Percentiles rank a stretch among this genome's conserved stretches.
These are phyloP conservation scores for Byssoonygena ceratinophila DNA, from an alignment of 2,329 filamentous ascomycete species.

Conservation along the genomic window DNA sequence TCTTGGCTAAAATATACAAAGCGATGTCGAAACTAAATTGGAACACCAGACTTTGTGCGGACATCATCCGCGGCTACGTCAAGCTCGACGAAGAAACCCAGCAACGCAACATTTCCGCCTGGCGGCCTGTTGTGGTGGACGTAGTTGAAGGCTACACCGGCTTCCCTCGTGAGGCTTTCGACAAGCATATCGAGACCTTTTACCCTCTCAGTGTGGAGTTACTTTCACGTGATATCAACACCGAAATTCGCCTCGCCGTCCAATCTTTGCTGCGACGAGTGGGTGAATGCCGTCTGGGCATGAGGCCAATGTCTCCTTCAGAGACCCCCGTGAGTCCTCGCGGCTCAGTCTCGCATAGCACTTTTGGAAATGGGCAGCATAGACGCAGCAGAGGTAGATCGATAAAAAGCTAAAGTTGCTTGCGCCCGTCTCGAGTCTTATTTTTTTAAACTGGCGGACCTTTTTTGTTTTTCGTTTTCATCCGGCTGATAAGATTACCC, in stretches of 20 bases:
- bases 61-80: conserved; percentile 81
- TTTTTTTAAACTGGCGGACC: neutral
- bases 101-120: conserved; percentile 91
- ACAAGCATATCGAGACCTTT: conserved; percentile 67
- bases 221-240: conserved; percentile 66
- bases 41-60: conserved; percentile 59
- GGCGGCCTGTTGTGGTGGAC: conserved; percentile 93
- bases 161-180: conserved; percentile 72
- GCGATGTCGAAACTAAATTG: conserved; percentile 19
- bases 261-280: conserved; percentile 69
- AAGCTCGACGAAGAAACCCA: conserved; percentile 89
- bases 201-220: conserved; percentile 79
- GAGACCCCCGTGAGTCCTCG: conserved; percentile 28
- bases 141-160: conserved; percentile 85
- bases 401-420: conserved; percentile 7
- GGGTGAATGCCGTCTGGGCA: conserved; percentile 58
- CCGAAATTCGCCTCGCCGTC: conserved; percentile 67
- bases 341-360: conserved; percentile 28
- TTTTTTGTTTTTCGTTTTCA: neutral
- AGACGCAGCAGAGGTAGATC: conserved; percentile 23
- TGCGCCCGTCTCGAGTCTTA: no score
- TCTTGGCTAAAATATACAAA: neutral
- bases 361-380: conserved; percentile 19
- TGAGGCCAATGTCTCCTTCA: conserved; percentile 27
- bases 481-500: neutral